Evolutionary conservation across 2,329 filamentous ascomycete genomes (phyloP).

Genomic region (Cercospora janseana): DNA sequence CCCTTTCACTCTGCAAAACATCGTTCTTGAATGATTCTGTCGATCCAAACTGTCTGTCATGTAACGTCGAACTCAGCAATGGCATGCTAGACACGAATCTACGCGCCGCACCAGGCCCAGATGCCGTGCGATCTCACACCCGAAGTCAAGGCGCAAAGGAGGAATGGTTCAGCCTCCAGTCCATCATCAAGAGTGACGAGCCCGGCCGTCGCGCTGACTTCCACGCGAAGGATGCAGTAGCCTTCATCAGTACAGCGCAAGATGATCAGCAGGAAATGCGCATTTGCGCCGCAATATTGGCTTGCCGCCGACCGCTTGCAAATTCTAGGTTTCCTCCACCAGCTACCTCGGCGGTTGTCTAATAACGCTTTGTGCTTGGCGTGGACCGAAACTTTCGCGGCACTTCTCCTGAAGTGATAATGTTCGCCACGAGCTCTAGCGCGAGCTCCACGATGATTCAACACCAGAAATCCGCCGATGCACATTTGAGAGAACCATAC

Average conservation of each 20-base stretch:
- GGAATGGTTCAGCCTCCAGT: no score
- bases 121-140: no score
- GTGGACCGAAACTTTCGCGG: neutral
- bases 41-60: no score
- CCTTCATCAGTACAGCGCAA: neutral
- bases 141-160: no score
- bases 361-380: neutral
- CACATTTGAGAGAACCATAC: neutral
- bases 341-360: constrained; percentile 4
- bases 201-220: no score
- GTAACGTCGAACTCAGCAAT: no score
- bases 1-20: neutral
- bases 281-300: neutral
- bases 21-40: neutral
- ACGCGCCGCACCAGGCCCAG: no score
- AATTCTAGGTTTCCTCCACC: neutral
- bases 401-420: neutral
- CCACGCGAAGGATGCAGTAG: no score
- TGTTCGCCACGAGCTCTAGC: neutral
- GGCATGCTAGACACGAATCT: no score
- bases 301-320: neutral
- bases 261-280: neutral
- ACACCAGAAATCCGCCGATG: neutral
- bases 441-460: neutral
- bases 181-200: no score